Evolutionary conservation across 1,139 yeast genomes (phyloP), one percentile per base, ranked within the genome.

Genomic region (Lipomyces yarrowii): DNA sequence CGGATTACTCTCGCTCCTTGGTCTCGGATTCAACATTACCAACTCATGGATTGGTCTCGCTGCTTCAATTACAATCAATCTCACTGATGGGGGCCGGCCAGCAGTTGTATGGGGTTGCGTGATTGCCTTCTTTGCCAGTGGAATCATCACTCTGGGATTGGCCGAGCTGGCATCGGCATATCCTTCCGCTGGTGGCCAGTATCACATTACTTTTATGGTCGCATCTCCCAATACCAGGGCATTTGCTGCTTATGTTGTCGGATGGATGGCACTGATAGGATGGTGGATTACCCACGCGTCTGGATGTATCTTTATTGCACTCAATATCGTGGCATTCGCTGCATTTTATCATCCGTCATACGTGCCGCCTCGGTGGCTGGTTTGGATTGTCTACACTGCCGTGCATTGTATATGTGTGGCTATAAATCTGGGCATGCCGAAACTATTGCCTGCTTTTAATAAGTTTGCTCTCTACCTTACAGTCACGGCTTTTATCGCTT

Each of bases 201-300:
- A 56, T 37, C 59, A 56, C 42, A 56, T 56, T 46, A 15, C 59
- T 4, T 56, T 37, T 37, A 56, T 56, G 59, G 59, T 56, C 37
- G 59, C 59, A 18, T 32, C 46, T n/a, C 59, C 59, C 32, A 18
- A 18, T 15, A 56, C 59, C 37, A 33, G 59, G 21, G 59, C 59
- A 15, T 56, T 56, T 26, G 39, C 59, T n/a, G 59, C 59, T 18
- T 56, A 56, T 56, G 18, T 56, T 39, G 59, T 56, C 26, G 59
- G 59, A 18, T 56, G 59, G 59, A 32, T 56, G 21, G 59, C 46
- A n/a, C 11, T 56, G 59, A 21, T 56, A n/a, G 59, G 59, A 35
- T 56, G 59, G 59, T 56, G 59, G 59, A 56, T 56, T 23, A 35
- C 59, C 32, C 48, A 56, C 23, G 59, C 59, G 48, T 56, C 59